These are phyloP conservation scores for Podila clonocystis DNA, from an alignment of 192 early-diverging fungal genomes.

Conservation along the genomic window DNA sequence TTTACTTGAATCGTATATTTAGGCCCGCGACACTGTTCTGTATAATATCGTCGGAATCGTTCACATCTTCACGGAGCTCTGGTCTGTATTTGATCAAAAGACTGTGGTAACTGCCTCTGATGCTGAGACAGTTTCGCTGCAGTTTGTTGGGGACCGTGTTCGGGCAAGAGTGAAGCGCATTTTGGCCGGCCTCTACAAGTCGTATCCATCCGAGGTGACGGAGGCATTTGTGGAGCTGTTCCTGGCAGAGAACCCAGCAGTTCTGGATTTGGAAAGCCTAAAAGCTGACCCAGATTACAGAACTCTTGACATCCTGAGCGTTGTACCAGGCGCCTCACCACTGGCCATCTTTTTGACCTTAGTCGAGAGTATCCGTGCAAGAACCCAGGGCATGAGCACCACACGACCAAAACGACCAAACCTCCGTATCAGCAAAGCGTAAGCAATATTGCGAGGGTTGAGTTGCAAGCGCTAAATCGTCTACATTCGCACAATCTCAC, in stretches of 20 bases:
- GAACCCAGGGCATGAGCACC: slow-evolving; percentile 50
- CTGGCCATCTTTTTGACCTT: slow-evolving; percentile 52
- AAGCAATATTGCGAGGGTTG: slow-evolving; percentile 16
- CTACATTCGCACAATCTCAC: background rate
- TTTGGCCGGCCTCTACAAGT: slow-evolving; percentile 63
- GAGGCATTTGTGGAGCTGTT: slow-evolving; percentile 75
- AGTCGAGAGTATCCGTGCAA: slow-evolving; percentile 57
- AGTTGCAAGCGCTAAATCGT: background rate
- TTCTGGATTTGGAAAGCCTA: slow-evolving; percentile 54
- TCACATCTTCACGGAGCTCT: slow-evolving; percentile 61
- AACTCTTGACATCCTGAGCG: slow-evolving; percentile 36
- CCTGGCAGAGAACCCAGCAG: slow-evolving; percentile 64
- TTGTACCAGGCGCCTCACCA: slow-evolving; percentile 25
- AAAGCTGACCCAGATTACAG: slow-evolving; percentile 37
- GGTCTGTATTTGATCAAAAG: slow-evolving; percentile 53
- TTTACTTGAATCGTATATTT: background rate
- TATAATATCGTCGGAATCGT: slow-evolving; percentile 57
- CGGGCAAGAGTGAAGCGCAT: slow-evolving; percentile 59
- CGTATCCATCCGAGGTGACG: slow-evolving; percentile 63
- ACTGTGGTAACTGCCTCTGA: slow-evolving; percentile 12
- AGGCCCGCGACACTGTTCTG: slow-evolving; percentile 62
- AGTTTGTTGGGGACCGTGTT: slow-evolving; percentile 52
- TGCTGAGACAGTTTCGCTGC: slow-evolving; percentile 49
- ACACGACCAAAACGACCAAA: slow-evolving; percentile 51
- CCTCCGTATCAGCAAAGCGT: slow-evolving; percentile 63